Evolutionary conservation across 495 filamentous ascomycete species (phyloP).

Genomic region (Sphaerosporella brunnea): DNA sequence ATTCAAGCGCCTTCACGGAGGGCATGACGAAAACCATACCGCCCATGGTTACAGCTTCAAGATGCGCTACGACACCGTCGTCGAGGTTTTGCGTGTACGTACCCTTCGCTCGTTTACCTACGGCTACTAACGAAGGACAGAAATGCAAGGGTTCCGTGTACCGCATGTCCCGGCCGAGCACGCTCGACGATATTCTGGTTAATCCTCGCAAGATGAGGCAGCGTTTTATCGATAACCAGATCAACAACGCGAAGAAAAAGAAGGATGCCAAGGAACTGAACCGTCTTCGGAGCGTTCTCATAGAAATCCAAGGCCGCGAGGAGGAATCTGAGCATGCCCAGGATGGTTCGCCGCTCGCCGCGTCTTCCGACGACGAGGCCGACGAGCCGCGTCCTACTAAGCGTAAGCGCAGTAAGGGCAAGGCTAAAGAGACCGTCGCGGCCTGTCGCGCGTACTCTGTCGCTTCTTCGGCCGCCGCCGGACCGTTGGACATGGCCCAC

Average conservation of each 20-base stretch:
- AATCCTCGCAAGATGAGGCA: slow-evolving; percentile 22
- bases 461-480: no score
- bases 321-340: no score
- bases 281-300: background rate
- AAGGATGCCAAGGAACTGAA: slow-evolving; percentile 16
- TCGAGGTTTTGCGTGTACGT: slow-evolving; percentile 3
- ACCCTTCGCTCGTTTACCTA: background rate
- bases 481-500: no score
- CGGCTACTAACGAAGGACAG: background rate
- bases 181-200: slow-evolving; percentile 19
- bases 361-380: no score
- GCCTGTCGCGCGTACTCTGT: no score
- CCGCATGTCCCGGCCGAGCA: slow-evolving; percentile 20
- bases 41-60: background rate
- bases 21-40: background rate
- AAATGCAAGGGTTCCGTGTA: slow-evolving; percentile 20
- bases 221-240: slow-evolving; percentile 24
- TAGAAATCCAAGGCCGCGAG: background rate
- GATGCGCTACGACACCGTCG: background rate
- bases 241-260: slow-evolving; percentile 24
- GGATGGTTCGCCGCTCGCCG: no score
- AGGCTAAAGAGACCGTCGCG: no score
- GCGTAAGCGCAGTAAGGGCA: no score
- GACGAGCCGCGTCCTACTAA: no score
- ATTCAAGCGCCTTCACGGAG: background rate